These are phyloP conservation scores for Fagus crenata DNA, from an alignment of 306 rosid genomes.

Conservation along the genomic window DNA sequence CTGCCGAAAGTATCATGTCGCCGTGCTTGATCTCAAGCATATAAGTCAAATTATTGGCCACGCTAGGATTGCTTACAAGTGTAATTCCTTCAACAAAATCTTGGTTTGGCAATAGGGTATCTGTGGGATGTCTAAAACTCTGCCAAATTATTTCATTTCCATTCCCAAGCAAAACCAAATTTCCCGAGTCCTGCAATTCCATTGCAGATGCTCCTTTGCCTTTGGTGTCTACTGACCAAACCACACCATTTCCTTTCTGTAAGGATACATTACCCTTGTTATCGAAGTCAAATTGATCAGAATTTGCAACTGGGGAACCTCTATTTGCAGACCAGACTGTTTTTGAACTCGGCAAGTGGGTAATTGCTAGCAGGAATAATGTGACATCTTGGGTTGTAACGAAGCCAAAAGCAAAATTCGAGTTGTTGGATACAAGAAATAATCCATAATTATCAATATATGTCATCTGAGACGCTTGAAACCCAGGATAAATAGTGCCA, in stretches of 20 bases:
- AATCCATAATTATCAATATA: constrained; percentile 62
- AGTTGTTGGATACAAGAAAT: constrained; percentile 56
- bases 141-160: constrained; percentile 58
- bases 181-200: constrained; percentile 70
- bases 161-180: constrained; percentile 59
- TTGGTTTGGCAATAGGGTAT: constrained; percentile 71
- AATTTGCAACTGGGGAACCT: constrained; percentile 58
- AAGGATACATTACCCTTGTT: constrained; percentile 54
- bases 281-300: constrained; percentile 68
- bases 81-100: constrained; percentile 72
- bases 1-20: constrained; percentile 60
- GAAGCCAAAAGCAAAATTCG: constrained; percentile 60
- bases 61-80: constrained; percentile 54
- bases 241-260: constrained; percentile 41
- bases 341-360: constrained; percentile 33
- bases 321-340: constrained; percentile 78
- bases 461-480: constrained; percentile 58
- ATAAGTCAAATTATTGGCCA: constrained; percentile 47
- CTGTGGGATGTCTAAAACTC: constrained; percentile 83
- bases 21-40: constrained; percentile 75
- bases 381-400: constrained; percentile 42
- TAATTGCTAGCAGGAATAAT: constrained; percentile 48
- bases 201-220: constrained; percentile 56
- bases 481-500: constrained; percentile 47
- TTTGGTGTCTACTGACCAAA: constrained; percentile 63